phyloP scores from a whole-genome alignment of 2,329 filamentous ascomycete species.

The Scedosporium minutisporum region DNA sequence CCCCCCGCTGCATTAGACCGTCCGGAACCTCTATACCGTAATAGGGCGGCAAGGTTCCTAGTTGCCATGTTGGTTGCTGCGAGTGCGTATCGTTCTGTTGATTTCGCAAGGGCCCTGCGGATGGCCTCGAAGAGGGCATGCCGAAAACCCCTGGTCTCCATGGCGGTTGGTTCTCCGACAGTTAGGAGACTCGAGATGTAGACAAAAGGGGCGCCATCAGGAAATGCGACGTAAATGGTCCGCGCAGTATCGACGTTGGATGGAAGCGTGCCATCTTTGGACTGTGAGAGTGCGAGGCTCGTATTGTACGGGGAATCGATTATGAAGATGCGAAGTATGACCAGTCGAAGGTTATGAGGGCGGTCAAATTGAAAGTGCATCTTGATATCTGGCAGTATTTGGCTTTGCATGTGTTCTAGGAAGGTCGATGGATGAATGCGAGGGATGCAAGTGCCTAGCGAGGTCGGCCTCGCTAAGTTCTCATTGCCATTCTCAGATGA shows the following conservation, averaged over 20 bases:
- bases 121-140: slow-evolving; percentile 68
- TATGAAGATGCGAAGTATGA: slow-evolving; percentile 69
- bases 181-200: slow-evolving; percentile 51
- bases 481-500: slow-evolving; percentile 19
- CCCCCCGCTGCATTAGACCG: slow-evolving; percentile 64
- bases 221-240: slow-evolving; percentile 73
- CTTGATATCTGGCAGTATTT: slow-evolving; percentile 70
- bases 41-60: slow-evolving; percentile 59
- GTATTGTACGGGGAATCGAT: slow-evolving; percentile 73
- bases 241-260: slow-evolving; percentile 54
- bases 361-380: slow-evolving; percentile 73
- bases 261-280: slow-evolving; percentile 15
- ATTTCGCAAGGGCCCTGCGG: slow-evolving; percentile 70
- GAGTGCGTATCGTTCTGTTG: slow-evolving; percentile 61
- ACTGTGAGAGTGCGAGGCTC: slow-evolving; percentile 33
- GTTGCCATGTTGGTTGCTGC: slow-evolving; percentile 59
- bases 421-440: slow-evolving; percentile 76
- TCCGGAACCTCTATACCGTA: slow-evolving; percentile 59
- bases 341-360: slow-evolving; percentile 57
- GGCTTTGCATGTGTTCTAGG: slow-evolving; percentile 62
- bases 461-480: slow-evolving; percentile 30
- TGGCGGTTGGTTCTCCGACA: slow-evolving; percentile 27
- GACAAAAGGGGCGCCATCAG: slow-evolving; percentile 66
- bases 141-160: slow-evolving; percentile 55
- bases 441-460: slow-evolving; percentile 44